Base-by-base conservation (phyloP, 306 rosid genomes). In the Alnus glutinosa region DNA sequence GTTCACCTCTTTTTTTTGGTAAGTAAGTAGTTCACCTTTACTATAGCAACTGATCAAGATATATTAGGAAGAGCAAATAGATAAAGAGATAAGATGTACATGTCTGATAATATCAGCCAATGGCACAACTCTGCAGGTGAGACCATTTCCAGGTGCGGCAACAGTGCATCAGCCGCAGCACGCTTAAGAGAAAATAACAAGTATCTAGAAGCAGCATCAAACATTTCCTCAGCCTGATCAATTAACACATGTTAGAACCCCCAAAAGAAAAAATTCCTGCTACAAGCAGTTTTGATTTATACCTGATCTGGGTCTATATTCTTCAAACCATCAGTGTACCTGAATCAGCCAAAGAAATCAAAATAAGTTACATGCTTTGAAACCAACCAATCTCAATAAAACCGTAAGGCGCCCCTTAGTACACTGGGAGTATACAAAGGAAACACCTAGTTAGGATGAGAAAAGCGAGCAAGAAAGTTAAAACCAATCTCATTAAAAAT, bases 121-220 rank as follows among this genome's bases (percentile, higher is more conserved):
- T 87, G 91, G 83, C 98, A 89, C 69, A 91, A 90, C 79, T 94
- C 98, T 70, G 85, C 97, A 16, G 97, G 98, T 70, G 97, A 86
- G 70, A 75, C 93, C 74, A 84, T 80, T 89, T 92, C 92, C 88
- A 94, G 78, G 88, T 91, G 98, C 5, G 92, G 95, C 83, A 92
- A 80, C 74, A 92, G 78, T 47, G 80, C 98, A 85, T 94, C 97
- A 68, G 97, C 98, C 44, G 91, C 98, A 0, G 92, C 97, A 37
- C 97, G 95, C 89, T 91, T 94, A 19, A 92, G 95, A 81, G 98
- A 95, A 87, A 94, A 94, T 76, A 94, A 44, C 76, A 94, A 79
- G 78, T 92, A 94, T 91, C 98, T 88, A 18, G 97, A 89, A 84
- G 97, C 97, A 77, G 90, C 94, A 87, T 92, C 97, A 61, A 91